A percentile compares a stretch with the other conserved stretches of the same genome.
These are phyloP conservation scores for Cymbopogon flexuosus DNA, from an alignment of 202 grass and related monocot genomes.

Conservation along the genomic window DNA sequence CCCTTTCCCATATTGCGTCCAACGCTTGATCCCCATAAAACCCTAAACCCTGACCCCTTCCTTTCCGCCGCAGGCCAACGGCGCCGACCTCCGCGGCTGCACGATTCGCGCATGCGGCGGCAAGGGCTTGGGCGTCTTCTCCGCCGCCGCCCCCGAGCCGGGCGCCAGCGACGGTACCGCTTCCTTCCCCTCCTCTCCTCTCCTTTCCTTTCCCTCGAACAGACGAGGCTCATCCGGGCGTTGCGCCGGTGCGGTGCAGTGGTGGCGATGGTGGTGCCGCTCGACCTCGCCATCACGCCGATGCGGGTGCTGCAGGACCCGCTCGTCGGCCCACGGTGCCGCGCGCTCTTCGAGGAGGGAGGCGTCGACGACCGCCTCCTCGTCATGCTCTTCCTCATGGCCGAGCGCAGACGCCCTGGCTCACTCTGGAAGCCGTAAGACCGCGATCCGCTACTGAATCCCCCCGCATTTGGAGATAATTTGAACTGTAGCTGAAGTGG, in stretches of 20 bases:
- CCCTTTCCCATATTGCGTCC: not conserved
- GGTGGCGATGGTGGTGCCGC: conserved; percentile 63
- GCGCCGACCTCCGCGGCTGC: conserved; percentile 60
- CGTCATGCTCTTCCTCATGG: conserved; percentile 84
- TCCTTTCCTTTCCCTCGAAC: not conserved
- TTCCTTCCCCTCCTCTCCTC: not conserved
- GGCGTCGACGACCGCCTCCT: conserved; percentile 74
- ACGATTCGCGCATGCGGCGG: conserved; percentile 56
- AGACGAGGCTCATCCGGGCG: not conserved
- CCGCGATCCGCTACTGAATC: not conserved
- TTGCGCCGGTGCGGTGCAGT: conserved; percentile 34
- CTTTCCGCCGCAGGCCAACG: conserved; percentile 54
- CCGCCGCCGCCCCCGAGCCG: conserved; percentile 29
- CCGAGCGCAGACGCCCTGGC: conserved; percentile 64
- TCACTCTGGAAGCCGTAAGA: conserved; percentile 92
- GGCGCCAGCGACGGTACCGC: conserved; percentile 43
- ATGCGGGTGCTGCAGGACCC: conserved; percentile 93
- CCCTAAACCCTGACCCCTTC: not conserved
- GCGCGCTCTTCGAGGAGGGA: conserved; percentile 63
- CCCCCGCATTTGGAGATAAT: not conserved
- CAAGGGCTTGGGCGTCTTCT: conserved; percentile 66
- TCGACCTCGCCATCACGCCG: conserved; percentile 71
- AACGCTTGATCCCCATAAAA: not conserved
- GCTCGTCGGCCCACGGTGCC: conserved; percentile 56
- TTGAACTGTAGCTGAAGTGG: not conserved